Percentiles rank a stretch among this genome's conserved stretches.
phyloP scores from a whole-genome alignment of 805 yeast species.

The Myxozyma sirexii region DNA sequence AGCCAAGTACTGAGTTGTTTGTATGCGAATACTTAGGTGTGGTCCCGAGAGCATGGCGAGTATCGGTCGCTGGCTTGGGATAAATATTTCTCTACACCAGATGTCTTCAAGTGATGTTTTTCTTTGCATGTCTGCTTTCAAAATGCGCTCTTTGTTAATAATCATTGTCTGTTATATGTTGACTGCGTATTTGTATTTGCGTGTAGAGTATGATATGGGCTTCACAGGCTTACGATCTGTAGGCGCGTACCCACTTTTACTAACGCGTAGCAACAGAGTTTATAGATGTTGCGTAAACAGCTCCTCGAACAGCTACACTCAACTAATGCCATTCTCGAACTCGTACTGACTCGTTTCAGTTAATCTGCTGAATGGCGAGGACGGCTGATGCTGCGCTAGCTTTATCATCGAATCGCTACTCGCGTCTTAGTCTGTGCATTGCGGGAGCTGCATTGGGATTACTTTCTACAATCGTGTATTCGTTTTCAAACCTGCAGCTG shows the following conservation, averaged over 20 bases:
- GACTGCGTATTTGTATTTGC: neutral
- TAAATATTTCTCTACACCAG: no score
- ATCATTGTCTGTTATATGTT: no score
- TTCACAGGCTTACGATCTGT: neutral
- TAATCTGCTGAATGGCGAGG: slow-evolving; percentile 14
- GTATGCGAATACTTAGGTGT: neutral
- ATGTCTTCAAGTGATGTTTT: no score
- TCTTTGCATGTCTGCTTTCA: no score
- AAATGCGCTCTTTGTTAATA: no score
- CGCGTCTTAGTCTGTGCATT: neutral
- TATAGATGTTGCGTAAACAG: neutral
- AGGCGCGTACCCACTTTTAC: neutral
- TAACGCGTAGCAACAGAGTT: neutral
- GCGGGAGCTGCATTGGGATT: neutral
- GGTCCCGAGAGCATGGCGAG: no score
- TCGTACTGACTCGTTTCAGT: neutral
- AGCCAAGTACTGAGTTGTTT: neutral
- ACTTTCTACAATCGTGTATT: slow-evolving; percentile 9
- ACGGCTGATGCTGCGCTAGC: slow-evolving; percentile 2
- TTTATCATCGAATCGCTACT: neutral
- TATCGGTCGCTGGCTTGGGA: no score
- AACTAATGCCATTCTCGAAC: no score
- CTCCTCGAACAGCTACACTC: no score
- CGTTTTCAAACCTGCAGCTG: slow-evolving; percentile 21
- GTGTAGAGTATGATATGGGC: neutral